These are phyloP conservation scores for Anethum foeniculum DNA, from an alignment of 140 eudicot species.

Conservation along the genomic window DNA sequence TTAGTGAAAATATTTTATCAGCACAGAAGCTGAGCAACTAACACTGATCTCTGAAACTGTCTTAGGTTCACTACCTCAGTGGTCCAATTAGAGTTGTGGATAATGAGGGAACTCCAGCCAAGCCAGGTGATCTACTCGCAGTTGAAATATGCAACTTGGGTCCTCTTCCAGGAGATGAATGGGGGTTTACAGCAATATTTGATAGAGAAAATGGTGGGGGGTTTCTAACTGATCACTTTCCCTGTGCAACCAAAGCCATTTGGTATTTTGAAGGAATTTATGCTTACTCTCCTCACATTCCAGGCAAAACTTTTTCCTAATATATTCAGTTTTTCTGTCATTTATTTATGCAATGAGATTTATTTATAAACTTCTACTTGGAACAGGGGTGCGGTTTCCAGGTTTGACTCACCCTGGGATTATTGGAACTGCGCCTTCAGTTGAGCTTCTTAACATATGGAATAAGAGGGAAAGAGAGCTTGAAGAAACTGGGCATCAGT, in stretches of 20 bases:
- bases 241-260: constrained; percentile 90
- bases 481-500: constrained; percentile 69
- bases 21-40: neutral
- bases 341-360: too few relatives aligned
- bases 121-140: constrained; percentile 87
- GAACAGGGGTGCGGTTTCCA: constrained; percentile 83
- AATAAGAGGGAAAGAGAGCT: constrained; percentile 75
- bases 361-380: neutral
- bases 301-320: constrained; percentile 35
- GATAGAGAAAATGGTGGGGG: constrained; percentile 99
- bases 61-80: constrained; percentile 84
- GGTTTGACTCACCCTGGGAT: constrained; percentile 97
- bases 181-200: constrained; percentile 95
- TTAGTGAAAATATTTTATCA: neutral
- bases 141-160: constrained; percentile 96
- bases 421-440: constrained; percentile 96
- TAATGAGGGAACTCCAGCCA: constrained; percentile 64
- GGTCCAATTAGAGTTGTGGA: constrained; percentile 88
- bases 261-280: constrained; percentile 99
- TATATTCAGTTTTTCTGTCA: neutral
- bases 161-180: constrained; percentile 95
- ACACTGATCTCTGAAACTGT: neutral
- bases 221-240: constrained; percentile 91
- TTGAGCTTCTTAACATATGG: constrained; percentile 86
- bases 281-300: constrained; percentile 94